These are phyloP conservation scores for Penicillium sp. DNA, from an alignment of 2,329 filamentous ascomycete genomes.

Conservation along the genomic window DNA sequence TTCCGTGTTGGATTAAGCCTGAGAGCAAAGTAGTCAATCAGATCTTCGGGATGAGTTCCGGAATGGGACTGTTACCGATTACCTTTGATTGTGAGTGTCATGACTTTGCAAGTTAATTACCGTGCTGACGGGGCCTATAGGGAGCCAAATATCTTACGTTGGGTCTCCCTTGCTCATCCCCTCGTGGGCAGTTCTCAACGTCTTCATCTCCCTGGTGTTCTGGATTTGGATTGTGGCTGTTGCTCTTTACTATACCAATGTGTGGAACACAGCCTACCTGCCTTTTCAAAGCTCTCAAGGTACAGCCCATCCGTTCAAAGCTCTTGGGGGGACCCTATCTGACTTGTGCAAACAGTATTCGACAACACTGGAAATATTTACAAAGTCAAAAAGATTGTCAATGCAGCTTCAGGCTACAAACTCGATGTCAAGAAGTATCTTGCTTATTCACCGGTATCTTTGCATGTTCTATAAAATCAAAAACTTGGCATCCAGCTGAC, in stretches of 20 bases:
- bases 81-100: constrained; percentile 44
- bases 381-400: constrained; percentile 63
- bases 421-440: constrained; percentile 63
- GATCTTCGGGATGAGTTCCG: constrained; percentile 30
- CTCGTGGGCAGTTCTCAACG: constrained; percentile 70
- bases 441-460: constrained; percentile 62
- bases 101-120: background rate
- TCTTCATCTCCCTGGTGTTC: constrained; percentile 61
- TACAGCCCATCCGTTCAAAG: constrained; percentile 1
- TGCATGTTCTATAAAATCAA: constrained; percentile 47
- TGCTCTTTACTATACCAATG: constrained; percentile 50
- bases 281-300: constrained; percentile 29
- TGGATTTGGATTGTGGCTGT: constrained; percentile 62
- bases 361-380: constrained; percentile 66
- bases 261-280: constrained; percentile 20
- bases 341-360: constrained; percentile 49
- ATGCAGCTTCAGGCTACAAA: constrained; percentile 53
- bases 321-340: background rate
- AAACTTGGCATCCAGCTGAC: constrained; percentile 42
- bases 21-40: constrained; percentile 30
- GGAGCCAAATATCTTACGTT: constrained; percentile 30
- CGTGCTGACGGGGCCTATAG: constrained; percentile 8
- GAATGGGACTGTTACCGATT: constrained; percentile 32
- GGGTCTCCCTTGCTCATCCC: constrained; percentile 61
- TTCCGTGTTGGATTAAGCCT: constrained; percentile 33